Evolutionary conservation across 108 stramenopile genomes (phyloP).

Genomic region (Discostella stelligeroides): DNA sequence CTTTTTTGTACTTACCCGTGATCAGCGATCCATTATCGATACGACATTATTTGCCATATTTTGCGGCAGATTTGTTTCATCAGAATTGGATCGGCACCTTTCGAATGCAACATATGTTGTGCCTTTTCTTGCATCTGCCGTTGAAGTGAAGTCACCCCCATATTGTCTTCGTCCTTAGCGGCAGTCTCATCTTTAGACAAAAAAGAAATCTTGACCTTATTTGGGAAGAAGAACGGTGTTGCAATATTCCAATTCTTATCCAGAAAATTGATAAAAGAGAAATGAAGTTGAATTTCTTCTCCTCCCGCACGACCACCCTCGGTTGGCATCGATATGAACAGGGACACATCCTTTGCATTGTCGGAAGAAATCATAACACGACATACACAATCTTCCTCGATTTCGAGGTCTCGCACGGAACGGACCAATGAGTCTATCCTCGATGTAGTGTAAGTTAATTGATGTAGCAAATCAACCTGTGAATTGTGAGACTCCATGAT

Average conservation of each 20-base stretch:
- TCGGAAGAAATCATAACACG: slow-evolving; percentile 21
- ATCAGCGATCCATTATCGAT: too few species aligned
- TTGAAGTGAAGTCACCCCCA: not conserved
- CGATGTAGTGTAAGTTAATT: slow-evolving; percentile 19
- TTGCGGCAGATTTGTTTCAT: not conserved
- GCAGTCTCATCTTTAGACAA: not conserved
- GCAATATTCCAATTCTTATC: not conserved
- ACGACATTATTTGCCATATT: too few species aligned
- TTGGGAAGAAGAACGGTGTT: not conserved
- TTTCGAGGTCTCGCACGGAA: slow-evolving; percentile 31
- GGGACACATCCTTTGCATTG: slow-evolving; percentile 7
- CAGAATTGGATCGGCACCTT: slow-evolving; percentile 3
- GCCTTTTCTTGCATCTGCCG: slow-evolving; percentile 3
- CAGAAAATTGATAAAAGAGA: not conserved
- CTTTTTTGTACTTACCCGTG: too few species aligned
- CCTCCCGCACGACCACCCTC: slow-evolving; percentile 8
- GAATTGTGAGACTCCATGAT: slow-evolving; percentile 2
- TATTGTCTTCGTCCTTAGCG: too few species aligned
- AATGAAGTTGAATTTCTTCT: not conserved
- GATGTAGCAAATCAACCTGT: slow-evolving; percentile 9
- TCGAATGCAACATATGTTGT: not conserved
- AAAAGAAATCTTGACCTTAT: not conserved
- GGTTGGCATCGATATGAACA: slow-evolving; percentile 15
- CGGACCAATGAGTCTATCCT: slow-evolving; percentile 38
- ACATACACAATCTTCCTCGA: slow-evolving; percentile 14